Evolutionary conservation across 371 early-diverging fungal species (phyloP).

Genomic region (Conidiobolus incongruus): DNA sequence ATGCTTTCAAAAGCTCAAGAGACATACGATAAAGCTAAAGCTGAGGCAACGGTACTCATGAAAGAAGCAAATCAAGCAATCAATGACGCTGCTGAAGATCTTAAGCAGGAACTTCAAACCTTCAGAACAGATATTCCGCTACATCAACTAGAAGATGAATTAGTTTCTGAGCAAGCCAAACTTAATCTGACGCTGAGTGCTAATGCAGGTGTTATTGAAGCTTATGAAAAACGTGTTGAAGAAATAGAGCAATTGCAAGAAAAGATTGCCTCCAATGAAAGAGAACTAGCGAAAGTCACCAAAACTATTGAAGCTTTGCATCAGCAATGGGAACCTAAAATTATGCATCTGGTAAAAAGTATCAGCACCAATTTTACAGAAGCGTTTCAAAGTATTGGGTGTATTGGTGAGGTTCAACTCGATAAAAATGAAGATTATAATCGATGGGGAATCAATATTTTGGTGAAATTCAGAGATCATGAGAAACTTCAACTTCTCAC

Average conservation of each 20-base stretch:
- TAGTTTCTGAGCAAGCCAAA: conserved; percentile 20
- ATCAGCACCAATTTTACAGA: conserved; percentile 3
- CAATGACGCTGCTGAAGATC: conserved; percentile 14
- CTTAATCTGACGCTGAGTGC: conserved; percentile 17
- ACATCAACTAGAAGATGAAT: conserved; percentile 20
- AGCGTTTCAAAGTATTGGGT: conserved; percentile 35
- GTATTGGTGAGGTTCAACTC: conserved; percentile 67
- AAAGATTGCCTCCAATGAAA: conserved; percentile 10
- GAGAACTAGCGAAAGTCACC: conserved; percentile 15
- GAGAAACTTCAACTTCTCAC: conserved; percentile 76
- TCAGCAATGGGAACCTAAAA: no score
- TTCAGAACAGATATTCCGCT: conserved; percentile 13
- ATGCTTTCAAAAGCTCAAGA: conserved; percentile 7
- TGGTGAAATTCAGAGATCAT: conserved; percentile 71
- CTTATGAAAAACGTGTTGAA: conserved; percentile 27
- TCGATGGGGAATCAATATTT: conserved; percentile 91
- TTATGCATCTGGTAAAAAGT: no score
- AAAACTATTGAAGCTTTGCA: conserved; percentile 22
- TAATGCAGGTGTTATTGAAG: conserved; percentile 29
- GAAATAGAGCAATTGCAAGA: conserved; percentile 16
- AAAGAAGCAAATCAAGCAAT: conserved; percentile 18
- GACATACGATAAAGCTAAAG: conserved; percentile 12
- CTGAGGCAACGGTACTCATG: conserved; percentile 12
- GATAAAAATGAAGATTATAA: conserved; percentile 53
- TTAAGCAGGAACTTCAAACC: conserved; percentile 21